Base-by-base conservation (phyloP, 176 grass and related monocot species). In the Paspalum notatum region DNA sequence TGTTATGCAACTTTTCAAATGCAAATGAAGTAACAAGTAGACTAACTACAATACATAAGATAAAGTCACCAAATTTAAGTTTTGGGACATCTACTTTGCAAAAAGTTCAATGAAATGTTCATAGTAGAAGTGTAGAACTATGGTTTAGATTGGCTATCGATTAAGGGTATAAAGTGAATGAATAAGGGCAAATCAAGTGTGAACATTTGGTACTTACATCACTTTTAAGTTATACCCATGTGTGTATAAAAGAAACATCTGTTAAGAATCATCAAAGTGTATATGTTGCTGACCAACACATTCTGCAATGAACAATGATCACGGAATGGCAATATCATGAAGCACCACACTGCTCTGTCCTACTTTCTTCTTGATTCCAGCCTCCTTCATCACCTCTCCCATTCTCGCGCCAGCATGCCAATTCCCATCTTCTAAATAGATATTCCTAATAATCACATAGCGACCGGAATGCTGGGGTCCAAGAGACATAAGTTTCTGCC, bases 391-490 rank as follows among this genome's bases (percentile, higher is more conserved):
- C 17, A 58, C 73, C 45, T 91, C 62, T 11, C 87, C 90, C 68
- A 94, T 81, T 84, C 72, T 81, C 8, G 46, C 17, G 11, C 81
- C 91, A 84, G 88, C 82, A 73, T 62, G 25, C 89, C 94, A 97
- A 67, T 86, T 90, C 46, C 87, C 85, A 65, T 83, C 67, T 39
- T 86, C 81, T 22, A 88, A 78, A 76, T 86, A 88, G 8, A 90
- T 78, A 72, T 97, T 94, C 77, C 87, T 89, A 16, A 91, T 43
- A 68, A 86, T 84, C 61, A 90, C 82, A 62, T 86, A 94, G 42
- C 61, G 58, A 8, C 85, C 87, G 1, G 87, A 71, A 75, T 82
- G 77, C 71, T 77, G 69, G 71, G 78, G 79, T 15, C 86, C 83
- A 69, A 91, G 84, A n/a, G n/a, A 40, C 20, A 91, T 80, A 66